phyloP scores from a whole-genome alignment of 1,284 basidiomycete genomes.

The Fistulina hepatica region DNA sequence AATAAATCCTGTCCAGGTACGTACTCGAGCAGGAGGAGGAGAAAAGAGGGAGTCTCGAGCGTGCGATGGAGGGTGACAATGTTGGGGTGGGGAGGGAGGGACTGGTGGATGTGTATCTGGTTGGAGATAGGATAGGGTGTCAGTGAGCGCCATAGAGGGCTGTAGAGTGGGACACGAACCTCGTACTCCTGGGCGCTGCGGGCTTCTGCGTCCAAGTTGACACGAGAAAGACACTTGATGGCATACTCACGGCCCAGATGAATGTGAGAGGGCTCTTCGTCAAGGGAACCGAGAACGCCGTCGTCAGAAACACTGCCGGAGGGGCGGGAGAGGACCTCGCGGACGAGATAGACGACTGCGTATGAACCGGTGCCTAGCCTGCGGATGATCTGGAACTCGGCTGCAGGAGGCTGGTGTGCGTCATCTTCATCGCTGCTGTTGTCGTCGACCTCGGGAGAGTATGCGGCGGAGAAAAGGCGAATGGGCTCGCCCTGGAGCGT shows the following conservation, averaged over 20 bases:
- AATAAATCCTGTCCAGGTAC: conserved; percentile 95
- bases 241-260: conserved; percentile 74
- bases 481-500: conserved; percentile 53
- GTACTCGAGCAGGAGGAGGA: conserved; percentile 55
- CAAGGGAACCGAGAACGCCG: conserved; percentile 45
- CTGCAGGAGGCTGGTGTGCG: conserved; percentile 37
- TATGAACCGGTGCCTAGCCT: conserved; percentile 83
- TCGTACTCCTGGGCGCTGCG: conserved; percentile 83
- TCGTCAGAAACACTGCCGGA: conserved; percentile 42
- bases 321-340: conserved; percentile 54
- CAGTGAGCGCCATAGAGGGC: conserved; percentile 7
- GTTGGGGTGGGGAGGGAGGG: conserved; percentile 82
- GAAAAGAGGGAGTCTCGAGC: conserved; percentile 42
- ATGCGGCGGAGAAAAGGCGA: conserved; percentile 33
- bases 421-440: conserved; percentile 13
- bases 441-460: conserved; percentile 17
- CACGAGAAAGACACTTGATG: conserved; percentile 93
- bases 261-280: conserved; percentile 33
- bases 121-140: conserved; percentile 8
- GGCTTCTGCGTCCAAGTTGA: conserved; percentile 79
- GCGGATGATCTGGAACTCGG: conserved; percentile 74
- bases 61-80: conserved; percentile 94
- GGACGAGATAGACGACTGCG: conserved; percentile 88
- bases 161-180: conserved; percentile 31
- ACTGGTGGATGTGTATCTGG: conserved; percentile 90